Conservation (phyloP, 129 eudicot species). For the Centella asiatica region DNA sequence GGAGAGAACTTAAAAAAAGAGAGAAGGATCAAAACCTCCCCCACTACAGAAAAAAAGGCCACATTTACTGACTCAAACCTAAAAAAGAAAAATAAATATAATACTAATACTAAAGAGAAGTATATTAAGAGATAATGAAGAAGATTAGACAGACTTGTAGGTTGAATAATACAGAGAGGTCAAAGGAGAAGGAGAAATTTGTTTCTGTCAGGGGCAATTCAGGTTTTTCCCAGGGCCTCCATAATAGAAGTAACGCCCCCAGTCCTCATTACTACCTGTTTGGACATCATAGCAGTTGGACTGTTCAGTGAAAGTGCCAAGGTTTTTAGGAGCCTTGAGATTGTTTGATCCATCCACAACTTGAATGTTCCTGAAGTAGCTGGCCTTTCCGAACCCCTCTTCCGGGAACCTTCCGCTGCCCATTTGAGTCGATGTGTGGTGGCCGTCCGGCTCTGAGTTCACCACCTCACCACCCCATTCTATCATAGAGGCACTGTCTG, state of each 20-base stretch:
- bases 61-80: constrained; percentile 23
- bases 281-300: constrained; percentile 87
- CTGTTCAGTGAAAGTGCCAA: constrained; percentile 84
- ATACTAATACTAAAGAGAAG: not conserved
- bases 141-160: constrained; percentile 8
- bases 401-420: constrained; percentile 85
- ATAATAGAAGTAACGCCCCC: constrained; percentile 86
- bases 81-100: constrained; percentile 16
- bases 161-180: constrained; percentile 31
- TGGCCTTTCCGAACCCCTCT: constrained; percentile 81
- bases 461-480: constrained; percentile 95
- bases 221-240: constrained; percentile 88
- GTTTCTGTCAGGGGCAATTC: constrained; percentile 45
- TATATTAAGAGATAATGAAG: constrained; percentile 2
- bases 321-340: constrained; percentile 64
- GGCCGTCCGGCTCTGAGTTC: constrained; percentile 65
- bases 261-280: constrained; percentile 71
- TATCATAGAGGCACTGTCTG: constrained; percentile 81
- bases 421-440: constrained; percentile 92
- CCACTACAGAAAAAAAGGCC: constrained; percentile 31
- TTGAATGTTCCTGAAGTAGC: constrained; percentile 80
- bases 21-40: constrained; percentile 36
- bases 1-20: constrained; percentile 13
- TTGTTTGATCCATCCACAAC: constrained; percentile 72
- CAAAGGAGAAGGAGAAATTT: not conserved